phyloP scores from a whole-genome alignment of 305 asterid genomes.

The Fraxinus floribunda region DNA sequence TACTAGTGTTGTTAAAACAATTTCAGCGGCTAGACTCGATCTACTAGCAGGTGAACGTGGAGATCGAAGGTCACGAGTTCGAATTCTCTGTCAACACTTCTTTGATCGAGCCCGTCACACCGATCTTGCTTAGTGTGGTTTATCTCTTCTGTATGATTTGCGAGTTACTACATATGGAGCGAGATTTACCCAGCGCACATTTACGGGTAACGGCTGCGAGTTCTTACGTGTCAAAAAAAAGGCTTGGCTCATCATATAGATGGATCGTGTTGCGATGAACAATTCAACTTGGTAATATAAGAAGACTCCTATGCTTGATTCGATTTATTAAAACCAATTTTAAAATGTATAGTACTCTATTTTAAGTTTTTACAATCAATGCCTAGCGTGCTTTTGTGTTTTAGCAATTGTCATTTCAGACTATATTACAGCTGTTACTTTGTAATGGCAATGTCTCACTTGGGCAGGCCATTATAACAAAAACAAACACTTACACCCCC shows the following conservation, averaged over 20 bases:
- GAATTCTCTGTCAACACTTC: too few relatives aligned
- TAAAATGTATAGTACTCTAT: background rate
- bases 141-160: too few relatives aligned
- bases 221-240: too few relatives aligned
- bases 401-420: background rate
- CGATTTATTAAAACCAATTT: background rate
- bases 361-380: background rate
- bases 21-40: too few relatives aligned
- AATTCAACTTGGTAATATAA: background rate
- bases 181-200: too few relatives aligned
- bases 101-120: too few relatives aligned
- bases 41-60: too few relatives aligned
- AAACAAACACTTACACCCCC: background rate
- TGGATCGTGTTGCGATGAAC: background rate
- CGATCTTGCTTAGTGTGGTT: too few relatives aligned
- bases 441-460: background rate
- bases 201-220: too few relatives aligned
- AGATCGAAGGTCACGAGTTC: too few relatives aligned
- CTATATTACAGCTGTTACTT: background rate
- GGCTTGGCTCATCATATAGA: background rate
- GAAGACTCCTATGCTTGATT: background rate
- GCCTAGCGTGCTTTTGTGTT: background rate
- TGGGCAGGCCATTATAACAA: conserved; percentile 1
- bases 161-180: too few relatives aligned
- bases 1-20: background rate